A percentile compares a stretch with the other conserved stretches of the same genome.
These are phyloP conservation scores for Gossypium davidsonii DNA, from an alignment of 441 rosid species.

Conservation along the genomic window DNA sequence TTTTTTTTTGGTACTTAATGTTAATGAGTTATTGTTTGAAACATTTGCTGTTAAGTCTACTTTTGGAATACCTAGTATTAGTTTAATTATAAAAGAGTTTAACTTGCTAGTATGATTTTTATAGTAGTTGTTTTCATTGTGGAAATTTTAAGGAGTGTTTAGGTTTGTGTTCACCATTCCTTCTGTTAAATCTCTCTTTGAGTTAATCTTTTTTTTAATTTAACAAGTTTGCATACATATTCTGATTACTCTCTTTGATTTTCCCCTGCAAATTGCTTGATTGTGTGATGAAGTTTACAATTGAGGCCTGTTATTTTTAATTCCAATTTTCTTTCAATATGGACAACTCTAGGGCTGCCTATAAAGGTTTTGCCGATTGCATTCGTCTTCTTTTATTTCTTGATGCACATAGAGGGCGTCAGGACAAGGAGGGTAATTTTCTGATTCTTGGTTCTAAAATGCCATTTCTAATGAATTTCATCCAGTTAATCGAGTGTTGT, in stretches of 20 bases:
- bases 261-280: constrained; percentile 4
- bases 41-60: background rate
- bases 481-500: background rate
- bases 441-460: background rate
- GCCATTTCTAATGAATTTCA: constrained; percentile 1
- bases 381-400: constrained; percentile 86
- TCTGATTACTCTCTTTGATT: background rate
- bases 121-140: background rate
- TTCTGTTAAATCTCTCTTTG: background rate
- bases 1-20: background rate
- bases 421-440: constrained; percentile 80
- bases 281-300: background rate
- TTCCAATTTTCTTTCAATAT: constrained; percentile 18
- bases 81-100: background rate
- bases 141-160: background rate
- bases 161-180: background rate
- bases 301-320: constrained; percentile 9
- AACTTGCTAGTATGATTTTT: background rate
- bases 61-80: background rate
- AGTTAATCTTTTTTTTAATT: background rate
- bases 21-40: background rate
- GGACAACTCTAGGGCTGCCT: constrained; percentile 83
- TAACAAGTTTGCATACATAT: background rate
- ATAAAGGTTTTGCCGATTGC: constrained; percentile 95
- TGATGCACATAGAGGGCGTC: constrained; percentile 87